A percentile compares a stretch with the other conserved stretches of the same genome.
phyloP scores from a whole-genome alignment of 106 monocot species.

The Dendrobium nobile region DNA sequence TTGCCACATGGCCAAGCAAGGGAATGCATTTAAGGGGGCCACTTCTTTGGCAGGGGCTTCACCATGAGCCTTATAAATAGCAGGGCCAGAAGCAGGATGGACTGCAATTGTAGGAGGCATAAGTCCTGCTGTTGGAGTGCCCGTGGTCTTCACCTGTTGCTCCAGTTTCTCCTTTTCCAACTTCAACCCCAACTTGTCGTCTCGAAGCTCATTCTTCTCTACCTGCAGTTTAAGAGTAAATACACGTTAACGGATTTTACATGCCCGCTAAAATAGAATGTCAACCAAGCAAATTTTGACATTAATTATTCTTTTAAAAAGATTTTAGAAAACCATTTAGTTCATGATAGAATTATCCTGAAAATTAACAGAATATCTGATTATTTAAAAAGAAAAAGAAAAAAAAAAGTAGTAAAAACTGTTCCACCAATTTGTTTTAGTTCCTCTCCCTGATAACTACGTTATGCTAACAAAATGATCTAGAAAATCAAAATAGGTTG shows the following conservation, averaged over 20 bases:
- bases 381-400: background rate
- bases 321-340: background rate
- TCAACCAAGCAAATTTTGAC: background rate
- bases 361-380: background rate
- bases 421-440: background rate
- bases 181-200: conserved; percentile 68
- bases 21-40: conserved; percentile 19
- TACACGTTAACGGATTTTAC: background rate
- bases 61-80: conserved; percentile 15
- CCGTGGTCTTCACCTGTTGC: conserved; percentile 64
- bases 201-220: conserved; percentile 78
- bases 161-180: conserved; percentile 70
- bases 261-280: background rate
- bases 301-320: background rate
- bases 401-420: background rate
- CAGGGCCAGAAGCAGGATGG: conserved; percentile 29
- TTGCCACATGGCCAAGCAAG: conserved; percentile 50
- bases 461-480: no score
- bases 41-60: conserved; percentile 20
- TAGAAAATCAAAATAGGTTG: no score
- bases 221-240: conserved; percentile 17
- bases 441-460: no score
- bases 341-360: background rate
- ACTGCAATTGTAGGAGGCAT: conserved; percentile 45
- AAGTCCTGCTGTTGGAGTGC: conserved; percentile 31